Evolutionary conservation across 1,139 yeast species (phyloP).

Genomic region (Taiozyma sp.): DNA sequence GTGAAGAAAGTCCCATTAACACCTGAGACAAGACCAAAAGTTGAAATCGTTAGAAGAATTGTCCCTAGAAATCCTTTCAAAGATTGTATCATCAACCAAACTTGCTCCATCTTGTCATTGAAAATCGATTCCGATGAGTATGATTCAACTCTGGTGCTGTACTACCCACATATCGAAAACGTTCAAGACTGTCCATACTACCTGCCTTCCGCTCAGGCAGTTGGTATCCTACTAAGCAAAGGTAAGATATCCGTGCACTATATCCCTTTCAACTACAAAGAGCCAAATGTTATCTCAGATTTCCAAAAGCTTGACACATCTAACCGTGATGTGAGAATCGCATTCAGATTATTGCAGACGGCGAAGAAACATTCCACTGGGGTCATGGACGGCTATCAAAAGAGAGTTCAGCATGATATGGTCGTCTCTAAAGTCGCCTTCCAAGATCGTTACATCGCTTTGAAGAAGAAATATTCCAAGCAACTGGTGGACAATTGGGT

Average conservation of each 20-base stretch:
- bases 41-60: constrained; percentile 68
- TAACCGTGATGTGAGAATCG: constrained; percentile 75
- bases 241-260: constrained; percentile 74
- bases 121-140: constrained; percentile 22
- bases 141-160: constrained; percentile 54
- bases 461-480: constrained; percentile 81
- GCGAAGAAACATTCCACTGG: constrained; percentile 83
- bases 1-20: constrained; percentile 44
- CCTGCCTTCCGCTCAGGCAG: constrained; percentile 76
- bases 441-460: constrained; percentile 74
- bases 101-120: constrained; percentile 55
- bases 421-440: constrained; percentile 80
- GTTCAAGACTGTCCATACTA: constrained; percentile 80
- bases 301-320: constrained; percentile 37
- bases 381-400: constrained; percentile 77
- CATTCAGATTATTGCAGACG: constrained; percentile 73
- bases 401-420: constrained; percentile 83
- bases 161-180: constrained; percentile 64
- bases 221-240: constrained; percentile 53
- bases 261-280: constrained; percentile 49
- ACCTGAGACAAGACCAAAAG: constrained; percentile 34
- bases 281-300: constrained; percentile 21
- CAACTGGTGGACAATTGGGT: constrained; percentile 79
- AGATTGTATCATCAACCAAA: constrained; percentile 79
- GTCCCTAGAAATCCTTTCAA: constrained; percentile 88